These are phyloP conservation scores for Colletotrichum sp. DNA, from an alignment of 2,329 filamentous ascomycete species.

Conservation along the genomic window DNA sequence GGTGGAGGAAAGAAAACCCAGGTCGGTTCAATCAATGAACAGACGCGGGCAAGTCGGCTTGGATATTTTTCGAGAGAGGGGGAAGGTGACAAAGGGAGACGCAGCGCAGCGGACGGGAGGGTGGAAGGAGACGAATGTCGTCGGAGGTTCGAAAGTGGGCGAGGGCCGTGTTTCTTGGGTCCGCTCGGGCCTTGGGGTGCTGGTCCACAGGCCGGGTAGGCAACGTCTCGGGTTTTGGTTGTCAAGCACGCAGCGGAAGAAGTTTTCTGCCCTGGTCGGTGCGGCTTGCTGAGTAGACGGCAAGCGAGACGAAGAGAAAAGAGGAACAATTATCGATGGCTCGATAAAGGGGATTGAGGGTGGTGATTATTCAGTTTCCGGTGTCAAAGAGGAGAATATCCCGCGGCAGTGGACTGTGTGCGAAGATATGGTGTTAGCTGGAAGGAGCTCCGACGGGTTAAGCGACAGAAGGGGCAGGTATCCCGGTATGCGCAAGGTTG, in stretches of 20 bases:
- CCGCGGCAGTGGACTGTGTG: neutral
- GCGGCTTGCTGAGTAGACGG: neutral
- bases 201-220: slow-evolving; percentile 20
- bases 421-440: slow-evolving; percentile 1
- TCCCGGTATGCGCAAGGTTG: slow-evolving; percentile 9
- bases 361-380: neutral
- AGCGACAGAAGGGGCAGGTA: slow-evolving; percentile 17
- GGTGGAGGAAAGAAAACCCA: neutral
- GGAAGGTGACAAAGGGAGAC: slow-evolving; percentile 2
- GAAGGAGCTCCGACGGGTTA: slow-evolving; percentile 18
- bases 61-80: neutral
- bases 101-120: neutral
- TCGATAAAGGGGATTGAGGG: neutral
- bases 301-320: neutral
- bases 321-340: neutral
- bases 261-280: neutral
- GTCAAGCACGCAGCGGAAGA: neutral
- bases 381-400: neutral
- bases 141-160: slow-evolving; percentile 19
- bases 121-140: slow-evolving; percentile 15
- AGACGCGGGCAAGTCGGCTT: neutral
- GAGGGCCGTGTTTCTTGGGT: slow-evolving; percentile 21
- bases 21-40: slow-evolving; percentile 22
- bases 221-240: slow-evolving; percentile 6
- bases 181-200: slow-evolving; percentile 23